These are phyloP conservation scores for Picochlorum sp. DNA, from an alignment of 139 green algal species.

Conservation along the genomic window DNA sequence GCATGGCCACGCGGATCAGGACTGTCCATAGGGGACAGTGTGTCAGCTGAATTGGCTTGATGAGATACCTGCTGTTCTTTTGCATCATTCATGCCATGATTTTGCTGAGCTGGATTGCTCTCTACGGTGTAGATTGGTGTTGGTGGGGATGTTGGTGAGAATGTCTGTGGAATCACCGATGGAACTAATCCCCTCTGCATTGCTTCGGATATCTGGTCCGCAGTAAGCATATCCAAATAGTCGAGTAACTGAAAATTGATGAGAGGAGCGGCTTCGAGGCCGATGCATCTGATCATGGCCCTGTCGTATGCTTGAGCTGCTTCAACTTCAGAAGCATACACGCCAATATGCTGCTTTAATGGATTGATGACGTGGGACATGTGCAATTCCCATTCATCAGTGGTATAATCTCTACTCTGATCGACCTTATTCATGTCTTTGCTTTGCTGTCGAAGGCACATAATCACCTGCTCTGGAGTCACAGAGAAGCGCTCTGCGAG, in stretches of 20 bases:
- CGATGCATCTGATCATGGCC: not conserved
- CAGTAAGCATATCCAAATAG: constrained; percentile 10
- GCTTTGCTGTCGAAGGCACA: constrained; percentile 56
- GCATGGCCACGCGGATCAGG: not conserved
- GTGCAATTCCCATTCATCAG: constrained; percentile 11
- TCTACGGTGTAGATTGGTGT: not conserved
- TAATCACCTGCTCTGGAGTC: constrained; percentile 61
- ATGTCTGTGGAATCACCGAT: not conserved
- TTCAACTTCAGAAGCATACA: constrained; percentile 10
- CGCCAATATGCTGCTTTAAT: constrained; percentile 12
- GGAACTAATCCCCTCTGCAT: constrained; percentile 2
- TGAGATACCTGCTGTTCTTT: no score
- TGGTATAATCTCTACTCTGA: not conserved
- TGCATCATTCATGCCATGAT: no score
- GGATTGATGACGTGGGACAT: constrained; percentile 4
- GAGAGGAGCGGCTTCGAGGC: constrained; percentile 8
- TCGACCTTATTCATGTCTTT: constrained; percentile 24
- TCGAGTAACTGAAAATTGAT: constrained; percentile 15
- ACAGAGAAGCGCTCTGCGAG: not conserved
- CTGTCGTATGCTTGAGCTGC: constrained; percentile 14
- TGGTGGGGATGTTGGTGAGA: not conserved
- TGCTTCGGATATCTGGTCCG: constrained; percentile 2
- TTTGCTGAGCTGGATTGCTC: not conserved
- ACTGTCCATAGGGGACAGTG: no score
- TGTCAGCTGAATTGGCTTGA: no score